These are phyloP conservation scores for Aspergillus sp. DNA, from an alignment of 2,329 filamentous ascomycete species.

Conservation along the genomic window DNA sequence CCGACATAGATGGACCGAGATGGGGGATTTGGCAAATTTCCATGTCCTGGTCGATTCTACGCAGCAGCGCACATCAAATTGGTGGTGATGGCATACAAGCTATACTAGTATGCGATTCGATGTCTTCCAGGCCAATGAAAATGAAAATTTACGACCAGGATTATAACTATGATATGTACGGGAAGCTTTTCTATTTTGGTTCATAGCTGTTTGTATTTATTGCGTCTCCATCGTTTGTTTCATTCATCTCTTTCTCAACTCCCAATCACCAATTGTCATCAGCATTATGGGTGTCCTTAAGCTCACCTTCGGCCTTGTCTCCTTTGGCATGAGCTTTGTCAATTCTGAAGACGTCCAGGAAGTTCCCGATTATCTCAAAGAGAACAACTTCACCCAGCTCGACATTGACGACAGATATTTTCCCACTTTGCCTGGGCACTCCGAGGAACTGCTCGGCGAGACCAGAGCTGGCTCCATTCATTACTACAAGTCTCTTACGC, in stretches of 20 bases:
- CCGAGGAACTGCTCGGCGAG: not conserved
- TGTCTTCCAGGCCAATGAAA: not conserved
- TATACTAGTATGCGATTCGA: not conserved
- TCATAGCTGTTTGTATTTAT: not conserved
- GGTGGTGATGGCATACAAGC: not conserved
- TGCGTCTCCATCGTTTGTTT: not conserved
- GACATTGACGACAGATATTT: not conserved
- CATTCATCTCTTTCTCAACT: not conserved
- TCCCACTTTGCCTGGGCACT: not conserved
- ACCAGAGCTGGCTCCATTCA: no score
- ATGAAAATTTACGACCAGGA: not conserved
- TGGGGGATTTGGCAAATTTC: not conserved
- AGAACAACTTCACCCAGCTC: not conserved
- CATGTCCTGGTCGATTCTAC: not conserved
- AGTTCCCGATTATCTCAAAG: constrained; percentile 1
- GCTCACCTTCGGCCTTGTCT: not conserved
- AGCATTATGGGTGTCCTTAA: not conserved
- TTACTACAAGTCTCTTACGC: no score
- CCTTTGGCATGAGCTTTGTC: constrained; percentile 1
- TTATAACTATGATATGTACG: not conserved
- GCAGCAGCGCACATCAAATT: not conserved
- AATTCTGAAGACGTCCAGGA: not conserved
- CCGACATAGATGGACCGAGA: not conserved
- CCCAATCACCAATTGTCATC: constrained; percentile 5
- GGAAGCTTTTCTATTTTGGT: not conserved